These are phyloP conservation scores for Nigrospora osmanthi DNA, from an alignment of 2,329 filamentous ascomycete species.

Conservation along the genomic window DNA sequence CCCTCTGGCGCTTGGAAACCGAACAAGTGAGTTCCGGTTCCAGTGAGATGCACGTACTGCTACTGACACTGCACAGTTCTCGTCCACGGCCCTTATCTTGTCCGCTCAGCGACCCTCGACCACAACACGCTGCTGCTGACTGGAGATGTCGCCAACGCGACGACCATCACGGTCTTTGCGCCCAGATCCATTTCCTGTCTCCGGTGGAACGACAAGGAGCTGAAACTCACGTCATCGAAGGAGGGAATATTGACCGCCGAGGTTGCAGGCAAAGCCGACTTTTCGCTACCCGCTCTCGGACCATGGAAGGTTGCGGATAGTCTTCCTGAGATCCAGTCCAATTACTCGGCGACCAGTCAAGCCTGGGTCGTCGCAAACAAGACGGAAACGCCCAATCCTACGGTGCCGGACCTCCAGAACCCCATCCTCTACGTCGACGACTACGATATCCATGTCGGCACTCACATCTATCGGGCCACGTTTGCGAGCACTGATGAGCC, in stretches of 20 bases:
- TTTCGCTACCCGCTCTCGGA: conserved; percentile 29
- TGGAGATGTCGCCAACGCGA: conserved; percentile 35
- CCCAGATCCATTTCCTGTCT: conserved; percentile 34
- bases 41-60: neutral
- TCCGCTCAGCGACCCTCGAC: conserved; percentile 33
- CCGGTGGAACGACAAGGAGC: conserved; percentile 41
- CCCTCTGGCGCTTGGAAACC: conserved; percentile 32
- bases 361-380: conserved; percentile 42
- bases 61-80: conserved; percentile 26
- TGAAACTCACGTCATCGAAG: conserved; percentile 14
- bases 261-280: conserved; percentile 17
- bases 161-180: conserved; percentile 37
- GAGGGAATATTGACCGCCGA: conserved; percentile 19
- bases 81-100: conserved; percentile 43
- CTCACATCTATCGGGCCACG: conserved; percentile 45
- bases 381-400: conserved; percentile 37
- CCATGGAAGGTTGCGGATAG: conserved; percentile 39
- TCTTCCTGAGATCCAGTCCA: conserved; percentile 35
- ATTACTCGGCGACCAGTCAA: conserved; percentile 32
- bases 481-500: conserved; percentile 30
- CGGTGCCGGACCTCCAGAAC: conserved; percentile 38
- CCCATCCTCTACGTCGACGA: conserved; percentile 51
- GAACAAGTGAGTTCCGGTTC: conserved; percentile 28
- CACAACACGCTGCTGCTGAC: conserved; percentile 28
- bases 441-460: conserved; percentile 46